Evolutionary conservation across 2,329 filamentous ascomycete genomes (phyloP).

Genomic region (Alternaria gansuensis): DNA sequence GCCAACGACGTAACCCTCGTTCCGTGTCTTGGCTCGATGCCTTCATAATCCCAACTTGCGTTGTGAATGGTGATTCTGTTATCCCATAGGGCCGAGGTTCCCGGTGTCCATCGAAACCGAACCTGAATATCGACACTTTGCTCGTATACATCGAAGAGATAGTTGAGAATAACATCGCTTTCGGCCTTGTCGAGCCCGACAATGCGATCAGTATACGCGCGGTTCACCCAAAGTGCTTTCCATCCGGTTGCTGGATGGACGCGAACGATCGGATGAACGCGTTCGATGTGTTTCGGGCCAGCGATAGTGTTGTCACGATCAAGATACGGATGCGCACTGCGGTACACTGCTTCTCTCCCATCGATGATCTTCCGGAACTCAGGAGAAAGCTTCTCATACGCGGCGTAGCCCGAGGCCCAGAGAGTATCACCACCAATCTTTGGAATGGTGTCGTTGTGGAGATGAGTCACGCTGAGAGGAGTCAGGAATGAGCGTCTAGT

Average conservation of each 20-base stretch:
- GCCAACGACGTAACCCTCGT: constrained; percentile 75
- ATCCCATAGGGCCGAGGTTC: constrained; percentile 75
- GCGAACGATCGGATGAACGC: constrained; percentile 72
- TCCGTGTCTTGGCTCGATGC: constrained; percentile 72
- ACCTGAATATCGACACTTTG: constrained; percentile 75
- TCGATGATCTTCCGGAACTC: constrained; percentile 76
- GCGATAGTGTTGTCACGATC: constrained; percentile 68
- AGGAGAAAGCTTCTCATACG: constrained; percentile 77
- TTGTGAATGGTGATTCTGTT: constrained; percentile 79
- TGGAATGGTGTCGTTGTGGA: constrained; percentile 74
- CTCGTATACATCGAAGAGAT: constrained; percentile 74
- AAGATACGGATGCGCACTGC: constrained; percentile 72
- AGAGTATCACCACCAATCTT: constrained; percentile 74
- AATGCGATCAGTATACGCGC: constrained; percentile 72
- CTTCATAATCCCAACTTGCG: constrained; percentile 77
- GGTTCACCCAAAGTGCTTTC: constrained; percentile 78
- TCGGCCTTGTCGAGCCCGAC: constrained; percentile 74
- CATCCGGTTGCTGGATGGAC: constrained; percentile 77
- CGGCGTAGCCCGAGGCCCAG: constrained; percentile 73
- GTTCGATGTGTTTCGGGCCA: constrained; percentile 72
- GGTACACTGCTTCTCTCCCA: constrained; percentile 69
- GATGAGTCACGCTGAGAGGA: constrained; percentile 64
- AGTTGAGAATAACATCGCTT: constrained; percentile 72
- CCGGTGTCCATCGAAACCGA: constrained; percentile 74
- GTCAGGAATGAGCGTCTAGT: constrained; percentile 6